Base-by-base conservation (phyloP, 371 early-diverging fungal species). In the Fennellomyces sp. region DNA sequence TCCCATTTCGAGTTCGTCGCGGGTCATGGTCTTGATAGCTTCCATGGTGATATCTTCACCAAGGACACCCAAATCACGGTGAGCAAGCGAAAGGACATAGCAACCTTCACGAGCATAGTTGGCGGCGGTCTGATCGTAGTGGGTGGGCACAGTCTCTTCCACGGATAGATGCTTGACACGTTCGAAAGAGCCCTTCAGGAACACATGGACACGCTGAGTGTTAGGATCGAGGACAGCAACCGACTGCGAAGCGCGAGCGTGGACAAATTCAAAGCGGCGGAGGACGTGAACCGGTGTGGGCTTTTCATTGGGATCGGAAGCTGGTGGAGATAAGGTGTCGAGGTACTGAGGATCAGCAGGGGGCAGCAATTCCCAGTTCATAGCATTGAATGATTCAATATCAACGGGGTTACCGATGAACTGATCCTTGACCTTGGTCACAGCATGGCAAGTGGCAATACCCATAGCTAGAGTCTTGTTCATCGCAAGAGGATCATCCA, bases 381-480 rank as follows among this genome's bases (percentile, higher is more conserved):
- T 71, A 30, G 85, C 85, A n/a, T 76, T 68, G 78, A 94, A 91
- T 77, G 91, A 86, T 70, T 93, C 93, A 48, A 94, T 81, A 62
- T 96, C 97, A 39, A 96, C 87, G 23, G 91, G 90, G 76, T 96
- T 94, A 5, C 97, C 97, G 38, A 94, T 81, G 26, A 77, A 80
- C 47, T 81, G 79, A 30, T 83, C 79, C 7, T 76, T 76, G 29
- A 93, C 80, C 48, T 78, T 75, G n/a, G 87, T 74, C 8, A 94
- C 85, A 3, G 88, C 81, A 69, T 96, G 95, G 69, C 95, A 94
- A 7, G 88, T 80, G 8, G 85, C 82, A 49, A 92, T 76, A 12
- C 84, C 93, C 63, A 70, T 67, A 3, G 78, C 76, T 26, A 88
- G 6, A 1, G 36, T 36, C 27, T 39, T 54, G 1, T 54, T 39